Conservation (phyloP, 108 stramenopile genomes). For the Poteriospumella lacustris region DNA sequence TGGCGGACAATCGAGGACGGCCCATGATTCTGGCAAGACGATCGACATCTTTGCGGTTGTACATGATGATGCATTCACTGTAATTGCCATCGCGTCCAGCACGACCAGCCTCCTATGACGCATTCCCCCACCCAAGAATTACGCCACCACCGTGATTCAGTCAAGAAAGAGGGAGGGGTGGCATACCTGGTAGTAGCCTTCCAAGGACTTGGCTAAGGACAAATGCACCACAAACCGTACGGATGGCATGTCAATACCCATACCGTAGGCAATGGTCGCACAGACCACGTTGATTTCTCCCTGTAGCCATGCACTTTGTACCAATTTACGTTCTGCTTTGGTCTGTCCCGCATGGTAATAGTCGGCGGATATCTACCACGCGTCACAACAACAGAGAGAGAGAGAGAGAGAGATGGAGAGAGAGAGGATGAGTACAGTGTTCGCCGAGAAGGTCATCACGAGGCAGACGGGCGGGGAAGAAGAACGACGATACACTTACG, state of each 20-base stretch:
- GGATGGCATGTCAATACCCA: conserved; percentile 72
- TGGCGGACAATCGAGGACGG: not conserved
- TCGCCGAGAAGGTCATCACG: too few relatives aligned
- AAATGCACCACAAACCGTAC: conserved; percentile 83
- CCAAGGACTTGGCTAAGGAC: conserved; percentile 72
- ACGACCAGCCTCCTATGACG: conserved; percentile 78
- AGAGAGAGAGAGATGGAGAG: too few relatives aligned
- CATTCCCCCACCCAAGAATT: not conserved
- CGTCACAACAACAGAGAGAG: not conserved
- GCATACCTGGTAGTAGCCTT: conserved; percentile 72
- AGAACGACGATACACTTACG: not conserved
- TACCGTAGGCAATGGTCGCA: conserved; percentile 41
- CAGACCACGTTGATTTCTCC: conserved; percentile 65
- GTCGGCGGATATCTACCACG: conserved; percentile 25
- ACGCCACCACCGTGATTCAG: not conserved
- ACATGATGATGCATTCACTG: conserved; percentile 61
- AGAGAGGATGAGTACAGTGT: too few relatives aligned
- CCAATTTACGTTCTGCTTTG: conserved; percentile 56
- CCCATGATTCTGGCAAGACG: not conserved
- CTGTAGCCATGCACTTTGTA: conserved; percentile 81
- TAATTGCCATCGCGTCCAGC: conserved; percentile 87
- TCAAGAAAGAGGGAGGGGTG: not conserved
- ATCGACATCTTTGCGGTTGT: not conserved
- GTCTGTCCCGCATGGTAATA: conserved; percentile 39
- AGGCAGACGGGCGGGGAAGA: too few relatives aligned